Conservation (phyloP, 495 filamentous ascomycete species). For the Aspergillus carlsbadensis region DNA sequence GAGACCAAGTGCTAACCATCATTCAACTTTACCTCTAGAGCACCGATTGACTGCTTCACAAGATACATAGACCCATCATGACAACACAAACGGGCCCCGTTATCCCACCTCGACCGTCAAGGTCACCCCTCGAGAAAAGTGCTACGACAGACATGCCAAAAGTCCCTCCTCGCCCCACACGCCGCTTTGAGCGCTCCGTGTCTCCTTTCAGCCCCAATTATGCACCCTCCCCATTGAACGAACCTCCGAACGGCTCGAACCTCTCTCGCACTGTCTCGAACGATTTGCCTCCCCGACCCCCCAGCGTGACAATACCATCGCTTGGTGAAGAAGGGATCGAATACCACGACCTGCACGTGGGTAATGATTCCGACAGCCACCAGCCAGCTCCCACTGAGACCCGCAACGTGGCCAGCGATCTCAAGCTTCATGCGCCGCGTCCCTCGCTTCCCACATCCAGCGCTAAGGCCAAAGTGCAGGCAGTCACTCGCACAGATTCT, state of each 20-base stretch:
- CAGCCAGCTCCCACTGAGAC: constrained; percentile 60
- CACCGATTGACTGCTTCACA: constrained; percentile 2
- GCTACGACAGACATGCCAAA: constrained; percentile 40
- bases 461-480: constrained; percentile 75
- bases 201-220: constrained; percentile 77
- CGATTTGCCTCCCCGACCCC: constrained; percentile 58
- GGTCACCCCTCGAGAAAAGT: constrained; percentile 45
- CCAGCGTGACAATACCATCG: constrained; percentile 78
- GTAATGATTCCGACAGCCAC: constrained; percentile 35
- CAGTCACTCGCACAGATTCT: constrained; percentile 87
- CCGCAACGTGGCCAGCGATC: constrained; percentile 72
- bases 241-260: constrained; percentile 49
- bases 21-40: not conserved
- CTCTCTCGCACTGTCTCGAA: constrained; percentile 48
- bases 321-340: constrained; percentile 88
- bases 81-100: constrained; percentile 44
- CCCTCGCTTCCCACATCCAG: constrained; percentile 75
- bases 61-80: constrained; percentile 30
- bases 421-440: constrained; percentile 89
- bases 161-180: constrained; percentile 71
- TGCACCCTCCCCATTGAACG: constrained; percentile 84
- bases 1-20: not conserved
- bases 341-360: constrained; percentile 65
- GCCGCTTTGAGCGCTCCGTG: constrained; percentile 68
- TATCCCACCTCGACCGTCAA: constrained; percentile 51